Conservation (phyloP, 1,139 yeast genomes). For the Geotrichum fermentans region DNA sequence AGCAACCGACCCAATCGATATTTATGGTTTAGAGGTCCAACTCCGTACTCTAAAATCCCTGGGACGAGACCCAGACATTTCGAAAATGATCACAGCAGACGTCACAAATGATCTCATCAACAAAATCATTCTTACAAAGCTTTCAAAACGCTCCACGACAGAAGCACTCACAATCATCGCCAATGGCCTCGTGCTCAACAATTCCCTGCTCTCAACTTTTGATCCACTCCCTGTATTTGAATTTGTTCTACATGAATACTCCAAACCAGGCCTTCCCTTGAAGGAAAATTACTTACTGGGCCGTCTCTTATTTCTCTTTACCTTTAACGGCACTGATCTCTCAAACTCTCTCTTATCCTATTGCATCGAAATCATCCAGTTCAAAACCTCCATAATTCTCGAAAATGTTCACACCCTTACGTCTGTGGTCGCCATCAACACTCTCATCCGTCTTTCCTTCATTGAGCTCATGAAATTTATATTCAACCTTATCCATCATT, state of each 20-base stretch:
- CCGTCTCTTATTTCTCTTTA: slow-evolving; percentile 25
- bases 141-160: slow-evolving; percentile 14
- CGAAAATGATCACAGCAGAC: neutral
- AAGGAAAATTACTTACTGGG: slow-evolving; percentile 20
- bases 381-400: slow-evolving; percentile 12
- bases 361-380: slow-evolving; percentile 20
- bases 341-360: slow-evolving; percentile 1
- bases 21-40: slow-evolving; percentile 2
- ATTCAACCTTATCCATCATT: slow-evolving; percentile 28
- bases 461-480: slow-evolving; percentile 26
- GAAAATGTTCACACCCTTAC: slow-evolving; percentile 4
- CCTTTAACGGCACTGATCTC: slow-evolving; percentile 22
- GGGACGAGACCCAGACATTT: slow-evolving; percentile 10
- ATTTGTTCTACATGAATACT: slow-evolving; percentile 21
- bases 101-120: slow-evolving; percentile 1
- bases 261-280: slow-evolving; percentile 9
- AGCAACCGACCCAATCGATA: neutral
- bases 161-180: slow-evolving; percentile 29
- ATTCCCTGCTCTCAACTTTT: slow-evolving; percentile 20
- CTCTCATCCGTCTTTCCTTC: slow-evolving; percentile 17
- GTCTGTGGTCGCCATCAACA: neutral
- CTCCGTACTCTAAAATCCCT: slow-evolving; percentile 8
- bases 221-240: slow-evolving; percentile 16
- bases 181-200: slow-evolving; percentile 26
- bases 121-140: slow-evolving; percentile 5